Conservation (phyloP, 202 grass and related monocot genomes). For the Saccharum hybrid region DNA sequence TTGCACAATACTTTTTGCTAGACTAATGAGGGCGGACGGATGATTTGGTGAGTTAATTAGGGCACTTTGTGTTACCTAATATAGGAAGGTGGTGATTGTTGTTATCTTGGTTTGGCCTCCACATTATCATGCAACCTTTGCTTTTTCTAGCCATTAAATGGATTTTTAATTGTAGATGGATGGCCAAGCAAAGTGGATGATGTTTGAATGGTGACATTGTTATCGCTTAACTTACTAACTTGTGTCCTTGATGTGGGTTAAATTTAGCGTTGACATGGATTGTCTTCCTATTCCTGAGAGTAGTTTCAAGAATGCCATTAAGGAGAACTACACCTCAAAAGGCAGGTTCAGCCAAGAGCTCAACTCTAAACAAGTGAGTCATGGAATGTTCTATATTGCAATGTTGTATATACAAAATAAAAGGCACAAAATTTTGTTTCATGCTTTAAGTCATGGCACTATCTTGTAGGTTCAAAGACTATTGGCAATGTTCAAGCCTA, state of each 20-base stretch:
- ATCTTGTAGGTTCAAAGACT: conserved; percentile 57
- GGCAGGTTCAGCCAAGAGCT: conserved; percentile 79
- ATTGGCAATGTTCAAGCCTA: conserved; percentile 50
- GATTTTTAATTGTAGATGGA: conserved; percentile 33
- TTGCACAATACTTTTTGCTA: conserved; percentile 1
- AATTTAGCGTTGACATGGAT: conserved; percentile 78
- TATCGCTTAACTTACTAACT: conserved; percentile 27
- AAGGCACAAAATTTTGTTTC: background rate
- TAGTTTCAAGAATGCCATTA: conserved; percentile 77
- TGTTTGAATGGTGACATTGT: background rate
- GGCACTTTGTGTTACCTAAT: background rate
- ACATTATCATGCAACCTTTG: background rate
- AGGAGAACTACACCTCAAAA: conserved; percentile 78
- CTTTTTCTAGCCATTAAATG: background rate
- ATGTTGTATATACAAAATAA: background rate
- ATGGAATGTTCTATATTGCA: conserved; percentile 6
- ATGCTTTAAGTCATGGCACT: conserved; percentile 11
- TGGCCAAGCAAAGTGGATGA: background rate
- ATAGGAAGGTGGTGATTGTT: background rate
- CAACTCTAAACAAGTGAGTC: conserved; percentile 68
- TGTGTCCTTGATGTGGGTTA: conserved; percentile 64
- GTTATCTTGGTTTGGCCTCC: conserved; percentile 20
- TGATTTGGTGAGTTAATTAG: background rate
- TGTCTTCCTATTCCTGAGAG: conserved; percentile 82
- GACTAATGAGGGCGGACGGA: background rate